These are phyloP conservation scores for Trichosporon sp. DNA, from an alignment of 1,284 basidiomycete species.

Conservation along the genomic window DNA sequence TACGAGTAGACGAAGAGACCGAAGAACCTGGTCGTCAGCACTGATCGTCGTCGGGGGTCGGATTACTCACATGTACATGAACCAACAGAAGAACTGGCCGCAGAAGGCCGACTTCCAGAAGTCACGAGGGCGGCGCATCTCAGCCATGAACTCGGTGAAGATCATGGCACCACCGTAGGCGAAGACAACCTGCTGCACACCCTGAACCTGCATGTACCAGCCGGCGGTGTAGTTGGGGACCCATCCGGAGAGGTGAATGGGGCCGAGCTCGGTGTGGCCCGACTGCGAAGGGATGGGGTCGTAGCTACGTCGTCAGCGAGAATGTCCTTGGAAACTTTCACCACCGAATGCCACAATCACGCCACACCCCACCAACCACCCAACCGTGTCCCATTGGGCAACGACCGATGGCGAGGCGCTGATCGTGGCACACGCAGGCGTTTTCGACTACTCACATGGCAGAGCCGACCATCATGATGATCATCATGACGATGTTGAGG, in stretches of 20 bases:
- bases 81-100: conserved; percentile 64
- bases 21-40: conserved; percentile 17
- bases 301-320: conserved; percentile 15
- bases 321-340: background rate
- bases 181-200: conserved; percentile 61
- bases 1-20: conserved; percentile 55
- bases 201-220: conserved; percentile 49
- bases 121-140: conserved; percentile 71
- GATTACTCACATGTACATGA: conserved; percentile 53
- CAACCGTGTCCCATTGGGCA: too few species aligned
- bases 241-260: conserved; percentile 61
- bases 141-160: conserved; percentile 66
- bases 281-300: conserved; percentile 59
- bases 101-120: conserved; percentile 70
- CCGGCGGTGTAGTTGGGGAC: conserved; percentile 56
- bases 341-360: background rate
- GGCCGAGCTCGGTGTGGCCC: conserved; percentile 43
- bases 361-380: background rate
- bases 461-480: conserved; percentile 24
- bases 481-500: conserved; percentile 25
- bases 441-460: conserved; percentile 13
- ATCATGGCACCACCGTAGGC: conserved; percentile 63
- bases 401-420: too few species aligned
- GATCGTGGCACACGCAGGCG: background rate
- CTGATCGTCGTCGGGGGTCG: too few species aligned